Evolutionary conservation across 2,329 filamentous ascomycete species (phyloP).

Genomic region (Harringtonia lauricola): DNA sequence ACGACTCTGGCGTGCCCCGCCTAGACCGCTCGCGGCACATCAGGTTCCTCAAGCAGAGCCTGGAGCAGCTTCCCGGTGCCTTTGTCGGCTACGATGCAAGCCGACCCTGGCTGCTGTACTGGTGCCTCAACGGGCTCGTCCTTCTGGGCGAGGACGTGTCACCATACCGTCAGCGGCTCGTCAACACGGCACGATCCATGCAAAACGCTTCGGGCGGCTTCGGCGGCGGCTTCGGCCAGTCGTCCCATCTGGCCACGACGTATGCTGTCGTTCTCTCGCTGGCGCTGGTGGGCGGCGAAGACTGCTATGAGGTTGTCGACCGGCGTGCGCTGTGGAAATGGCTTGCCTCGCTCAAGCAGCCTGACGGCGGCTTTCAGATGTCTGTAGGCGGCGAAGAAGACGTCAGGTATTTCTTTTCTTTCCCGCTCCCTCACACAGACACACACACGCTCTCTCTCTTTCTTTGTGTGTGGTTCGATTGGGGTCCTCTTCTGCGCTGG

Average conservation of each 20-base stretch:
- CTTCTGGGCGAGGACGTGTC: slow-evolving; percentile 65
- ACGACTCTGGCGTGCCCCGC: slow-evolving; percentile 61
- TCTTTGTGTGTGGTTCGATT: neutral
- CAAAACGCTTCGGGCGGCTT: slow-evolving; percentile 82
- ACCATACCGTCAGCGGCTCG: slow-evolving; percentile 56
- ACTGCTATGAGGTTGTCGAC: slow-evolving; percentile 63
- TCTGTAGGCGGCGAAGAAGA: slow-evolving; percentile 82
- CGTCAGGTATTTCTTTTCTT: slow-evolving; percentile 53
- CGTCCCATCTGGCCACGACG: slow-evolving; percentile 77
- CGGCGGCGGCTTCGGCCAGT: slow-evolving; percentile 85
- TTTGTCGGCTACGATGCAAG: slow-evolving; percentile 76
- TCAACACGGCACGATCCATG: slow-evolving; percentile 66
- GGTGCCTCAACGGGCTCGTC: slow-evolving; percentile 67
- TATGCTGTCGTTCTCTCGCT: slow-evolving; percentile 78
- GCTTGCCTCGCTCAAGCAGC: slow-evolving; percentile 76
- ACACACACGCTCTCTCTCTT: no score
- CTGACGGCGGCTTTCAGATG: slow-evolving; percentile 83
- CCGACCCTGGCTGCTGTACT: slow-evolving; percentile 90
- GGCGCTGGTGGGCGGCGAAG: slow-evolving; percentile 61
- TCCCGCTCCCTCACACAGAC: no score
- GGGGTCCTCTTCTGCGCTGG: no score
- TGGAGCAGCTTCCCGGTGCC: slow-evolving; percentile 52
- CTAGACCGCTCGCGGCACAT: slow-evolving; percentile 56
- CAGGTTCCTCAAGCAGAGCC: slow-evolving; percentile 47
- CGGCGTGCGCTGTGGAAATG: slow-evolving; percentile 83